Evolutionary conservation across 163 green algal species (phyloP).

Genomic region (Scenedesmus sp.): DNA sequence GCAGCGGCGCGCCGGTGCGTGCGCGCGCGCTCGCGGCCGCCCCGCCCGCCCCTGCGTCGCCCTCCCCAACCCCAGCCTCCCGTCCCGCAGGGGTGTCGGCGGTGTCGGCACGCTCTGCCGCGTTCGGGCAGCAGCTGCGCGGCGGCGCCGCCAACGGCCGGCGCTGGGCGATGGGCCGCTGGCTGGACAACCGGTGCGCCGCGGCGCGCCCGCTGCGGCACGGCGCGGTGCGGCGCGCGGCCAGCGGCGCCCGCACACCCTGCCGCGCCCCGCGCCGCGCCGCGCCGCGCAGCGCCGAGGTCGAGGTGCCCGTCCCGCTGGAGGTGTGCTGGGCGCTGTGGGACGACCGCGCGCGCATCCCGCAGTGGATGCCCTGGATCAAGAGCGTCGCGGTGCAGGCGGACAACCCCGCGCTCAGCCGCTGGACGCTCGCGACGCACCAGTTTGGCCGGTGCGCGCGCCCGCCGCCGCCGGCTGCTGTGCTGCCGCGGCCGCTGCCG

Average conservation of each 20-base stretch:
- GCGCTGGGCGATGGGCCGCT: constrained; percentile 55
- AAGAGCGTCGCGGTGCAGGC: constrained; percentile 71
- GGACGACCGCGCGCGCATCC: constrained; percentile 85
- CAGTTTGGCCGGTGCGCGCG: constrained; percentile 69
- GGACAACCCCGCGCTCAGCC: constrained; percentile 74
- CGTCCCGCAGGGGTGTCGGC: too few relatives aligned
- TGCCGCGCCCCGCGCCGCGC: background rate
- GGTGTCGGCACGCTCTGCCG: too few relatives aligned
- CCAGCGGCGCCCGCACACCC: background rate
- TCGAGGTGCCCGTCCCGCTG: constrained; percentile 75
- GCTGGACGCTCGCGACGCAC: constrained; percentile 83
- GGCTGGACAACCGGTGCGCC: constrained; percentile 63
- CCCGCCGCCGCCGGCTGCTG: background rate
- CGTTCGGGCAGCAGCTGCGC: constrained; percentile 24
- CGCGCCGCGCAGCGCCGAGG: constrained; percentile 59
- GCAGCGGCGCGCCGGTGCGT: too few relatives aligned
- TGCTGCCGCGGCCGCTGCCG: too few relatives aligned
- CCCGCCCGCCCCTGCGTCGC: too few relatives aligned
- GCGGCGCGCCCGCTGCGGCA: background rate
- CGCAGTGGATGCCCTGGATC: constrained; percentile 94
- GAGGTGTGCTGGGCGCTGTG: constrained; percentile 81
- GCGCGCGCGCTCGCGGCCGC: too few relatives aligned
- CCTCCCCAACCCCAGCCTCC: too few relatives aligned
- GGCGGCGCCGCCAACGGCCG: constrained; percentile 45
- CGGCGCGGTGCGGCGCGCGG: background rate